Base-by-base conservation (phyloP, 2,329 filamentous ascomycete species). In the Trichoderma afroharzianum region DNA sequence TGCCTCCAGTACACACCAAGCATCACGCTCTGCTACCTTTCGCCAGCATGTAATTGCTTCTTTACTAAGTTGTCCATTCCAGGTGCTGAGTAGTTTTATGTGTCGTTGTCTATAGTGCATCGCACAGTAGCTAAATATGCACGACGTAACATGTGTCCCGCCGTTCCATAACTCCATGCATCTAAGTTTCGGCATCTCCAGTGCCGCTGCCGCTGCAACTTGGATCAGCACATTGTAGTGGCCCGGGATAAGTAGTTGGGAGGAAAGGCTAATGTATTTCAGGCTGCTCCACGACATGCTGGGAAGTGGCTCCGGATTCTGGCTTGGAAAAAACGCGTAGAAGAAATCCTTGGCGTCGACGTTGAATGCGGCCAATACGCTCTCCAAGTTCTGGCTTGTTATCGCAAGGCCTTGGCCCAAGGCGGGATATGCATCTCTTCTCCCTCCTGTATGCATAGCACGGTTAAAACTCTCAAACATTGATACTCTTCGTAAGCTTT, bases 381-480 rank as follows among this genome's bases (percentile, higher is more conserved):
- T 50, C 4, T 50, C n/a, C n/a, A 9, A 3, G 2, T 50, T 50
- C 8, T 15, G 43, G n/a, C 43, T 50, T 4, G 3, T 9, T 50
- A 21, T 21, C 9, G 43, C 43, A 9, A 50, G 4, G 2, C 43
- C 21, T n/a, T 50, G 43, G 43, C 43, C 43, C n/a, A 50, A 21
- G 18, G n/a, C 43, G 9, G 43, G n/a, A 50, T n/a, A 21, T 2
- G 43, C 8, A 12, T 50, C n/a, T 18, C 43, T 50, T 50, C 21
- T 50, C 4, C n/a, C n/a, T 0, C 4, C 0, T 0, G 8, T 12
- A 21, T 50, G 43, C 5, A 50, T 4, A 9, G n/a, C 43, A 12
- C 4, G n/a, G 43, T 6, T 50, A 4, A 50, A 50, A 9, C n/a
- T 50, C 43, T 50, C 43, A 50, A 50, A 50, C 43, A 50, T 50